Evolutionary conservation across 345 rosid species (phyloP), one percentile per base, ranked within the genome.

Genomic region (Salix suchowensis): DNA sequence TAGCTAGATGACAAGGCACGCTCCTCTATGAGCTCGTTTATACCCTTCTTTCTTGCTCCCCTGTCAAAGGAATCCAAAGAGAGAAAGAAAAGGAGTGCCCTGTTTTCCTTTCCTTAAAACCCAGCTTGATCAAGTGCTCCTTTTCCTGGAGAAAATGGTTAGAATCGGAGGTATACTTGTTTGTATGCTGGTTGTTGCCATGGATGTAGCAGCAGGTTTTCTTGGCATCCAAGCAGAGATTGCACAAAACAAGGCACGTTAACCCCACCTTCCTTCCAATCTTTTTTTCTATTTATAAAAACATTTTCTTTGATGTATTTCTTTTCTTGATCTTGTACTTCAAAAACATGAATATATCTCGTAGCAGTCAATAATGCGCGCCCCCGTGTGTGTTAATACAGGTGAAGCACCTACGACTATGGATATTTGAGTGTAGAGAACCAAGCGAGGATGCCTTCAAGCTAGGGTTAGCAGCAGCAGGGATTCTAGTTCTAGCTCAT

Each of bases 201-300:
- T 95, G 83, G 98, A 95, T 82, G 81, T 93, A 32, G 92, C 73
- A 12, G 98, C 97, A 55, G 98, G 96, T 34, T 80, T 95, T 68
- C 89, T 95, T n/a, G 96, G 84, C 79, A 89, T 95, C 85, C 93
- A 95, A 86, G 98, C 97, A 16, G 97, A 95, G 84, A 88, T 86
- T 24, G 85, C 91, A 72, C 96, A 95, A 78, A 95, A 95, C 76
- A 88, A 90, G 96, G 97, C 78, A 76, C 2, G 19, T 71, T 80
- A 39, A 19, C 65, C 18, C 14, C 4, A 16, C 14, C 39, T 42
- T 19, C 28, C 28, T 61, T 37, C 11, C 19, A 4, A 11, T 10
- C 5, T 14, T 48, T 65, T 18, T n/a, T 60, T 19, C 21, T 42
- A 24, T 42, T 24, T 26, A 9, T 13, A 46, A 26, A 50, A 70